Evolutionary conservation across 116 monocot genomes (phyloP), one percentile per base, ranked within the genome.

Genomic region (Papilionanthe hybrid): DNA sequence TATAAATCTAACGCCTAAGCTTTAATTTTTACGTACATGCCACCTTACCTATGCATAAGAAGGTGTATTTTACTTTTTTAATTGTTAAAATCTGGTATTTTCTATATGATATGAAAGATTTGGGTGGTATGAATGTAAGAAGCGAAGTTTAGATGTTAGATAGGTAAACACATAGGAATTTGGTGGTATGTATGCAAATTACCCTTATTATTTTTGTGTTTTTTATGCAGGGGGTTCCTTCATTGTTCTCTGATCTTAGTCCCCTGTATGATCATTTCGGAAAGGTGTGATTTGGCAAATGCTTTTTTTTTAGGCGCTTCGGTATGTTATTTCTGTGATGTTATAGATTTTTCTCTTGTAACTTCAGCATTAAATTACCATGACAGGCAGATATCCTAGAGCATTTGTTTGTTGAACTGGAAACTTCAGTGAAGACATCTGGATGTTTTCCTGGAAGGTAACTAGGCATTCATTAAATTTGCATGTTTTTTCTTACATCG

Each of bases 161-260:
- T 37, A 37, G 1, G 37, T 37, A 37, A 37, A 37, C 37, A 37
- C 37, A 37, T 37, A 37, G 37, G 37, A 37, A 37, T 37, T 37
- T 3, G 37, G 37, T 37, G 37, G 37, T 37, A 37, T 37, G 37
- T 4, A 37, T 37, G 37, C 37, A 37, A 37, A 37, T 37, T 1
- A 1, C 1, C 2, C 37, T 72, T 73, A n/a, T 43, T 22, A 73
- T 72, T 73, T 9, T 73, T 5, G 17, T 57, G 2, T 55, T 83
- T 9, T 72, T 32, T 67, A 32, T 84, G 72, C 82, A 98, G 98
- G 98, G 98, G 30, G 90, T 94, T 82, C 98, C 98, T 82, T 98
- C 98, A 15, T 86, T 98, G 82, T 98, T 98, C 85, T 93, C 91
- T 82, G 98, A 98, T 82, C 86, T 98, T 55, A 92, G 88, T 47